Evolutionary conservation across 169 alveolate genomes (phyloP).

Genomic region (Plasmodium relictum): DNA sequence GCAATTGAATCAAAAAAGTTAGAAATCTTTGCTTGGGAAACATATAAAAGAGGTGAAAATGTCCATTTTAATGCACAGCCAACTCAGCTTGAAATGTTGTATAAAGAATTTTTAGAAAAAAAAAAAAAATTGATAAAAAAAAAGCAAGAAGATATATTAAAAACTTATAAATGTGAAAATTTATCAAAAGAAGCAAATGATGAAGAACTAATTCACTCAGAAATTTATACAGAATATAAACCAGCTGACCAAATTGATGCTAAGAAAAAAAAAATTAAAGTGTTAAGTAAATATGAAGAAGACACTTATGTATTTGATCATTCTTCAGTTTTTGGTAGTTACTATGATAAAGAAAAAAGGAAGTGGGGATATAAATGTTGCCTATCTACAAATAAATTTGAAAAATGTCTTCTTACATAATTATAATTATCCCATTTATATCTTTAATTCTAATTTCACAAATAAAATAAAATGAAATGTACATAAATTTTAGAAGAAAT

Average conservation of each 20-base stretch:
- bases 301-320: slow-evolving; percentile 88
- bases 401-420: slow-evolving; percentile 46
- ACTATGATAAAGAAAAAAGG: slow-evolving; percentile 83
- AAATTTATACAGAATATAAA: slow-evolving; percentile 71
- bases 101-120: slow-evolving; percentile 80
- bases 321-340: slow-evolving; percentile 91
- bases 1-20: slow-evolving; percentile 84
- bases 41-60: slow-evolving; percentile 88
- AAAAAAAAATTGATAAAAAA: slow-evolving; percentile 78
- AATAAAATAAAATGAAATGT: background rate
- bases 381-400: slow-evolving; percentile 42
- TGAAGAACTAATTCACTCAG: slow-evolving; percentile 71
- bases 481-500: background rate
- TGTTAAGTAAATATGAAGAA: slow-evolving; percentile 86
- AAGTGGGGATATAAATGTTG: slow-evolving; percentile 94
- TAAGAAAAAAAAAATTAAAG: slow-evolving; percentile 29
- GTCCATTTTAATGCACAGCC: slow-evolving; percentile 91
- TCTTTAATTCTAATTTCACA: too few relatives aligned
- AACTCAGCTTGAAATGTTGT: slow-evolving; percentile 87
- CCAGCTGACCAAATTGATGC: slow-evolving; percentile 30
- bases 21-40: slow-evolving; percentile 93
- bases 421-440: too few relatives aligned
- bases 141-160: slow-evolving; percentile 78
- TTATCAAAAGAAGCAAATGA: background rate
- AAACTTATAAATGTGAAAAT: slow-evolving; percentile 79